A percentile compares a stretch with the other conserved stretches of the same genome.
Evolutionary conservation across 306 rosid genomes (phyloP).

Genomic region (Vigna unguiculata): DNA sequence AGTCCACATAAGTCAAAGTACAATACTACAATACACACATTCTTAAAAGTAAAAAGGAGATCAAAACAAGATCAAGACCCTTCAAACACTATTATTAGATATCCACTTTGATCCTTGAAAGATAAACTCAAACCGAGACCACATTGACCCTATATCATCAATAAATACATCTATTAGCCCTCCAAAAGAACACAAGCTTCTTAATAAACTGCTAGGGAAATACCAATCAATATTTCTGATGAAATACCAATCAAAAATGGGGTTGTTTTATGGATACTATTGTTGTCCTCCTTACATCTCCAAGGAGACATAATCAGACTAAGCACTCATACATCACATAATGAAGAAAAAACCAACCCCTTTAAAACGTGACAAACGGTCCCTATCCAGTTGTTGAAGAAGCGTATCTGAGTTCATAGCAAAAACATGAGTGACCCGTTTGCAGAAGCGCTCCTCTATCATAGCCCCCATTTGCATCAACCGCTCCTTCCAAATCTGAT

Average conservation of each 20-base stretch:
- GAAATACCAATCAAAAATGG: neutral
- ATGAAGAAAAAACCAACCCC: constrained; percentile 59
- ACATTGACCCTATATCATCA: neutral
- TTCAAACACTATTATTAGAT: constrained; percentile 16
- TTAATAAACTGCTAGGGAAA: neutral
- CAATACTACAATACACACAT: neutral
- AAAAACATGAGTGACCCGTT: constrained; percentile 76
- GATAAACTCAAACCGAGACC: neutral
- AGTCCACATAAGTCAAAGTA: constrained; percentile 16
- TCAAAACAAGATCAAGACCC: constrained; percentile 27
- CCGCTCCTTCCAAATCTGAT: constrained; percentile 90
- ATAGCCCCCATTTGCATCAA: constrained; percentile 81
- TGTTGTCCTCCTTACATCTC: constrained; percentile 1
- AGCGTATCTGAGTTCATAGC: constrained; percentile 63
- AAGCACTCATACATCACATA: neutral
- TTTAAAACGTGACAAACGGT: constrained; percentile 69
- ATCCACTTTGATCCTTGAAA: constrained; percentile 15
- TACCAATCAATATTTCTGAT: neutral
- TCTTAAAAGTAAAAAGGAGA: neutral
- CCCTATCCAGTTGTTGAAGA: constrained; percentile 54
- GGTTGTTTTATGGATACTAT: neutral
- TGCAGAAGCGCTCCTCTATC: constrained; percentile 63
- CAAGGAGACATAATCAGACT: neutral
- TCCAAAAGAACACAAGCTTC: constrained; percentile 6
- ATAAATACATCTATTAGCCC: constrained; percentile 4